Evolutionary conservation across 2,329 filamentous ascomycete genomes (phyloP).

Genomic region (Phialophora expanda): DNA sequence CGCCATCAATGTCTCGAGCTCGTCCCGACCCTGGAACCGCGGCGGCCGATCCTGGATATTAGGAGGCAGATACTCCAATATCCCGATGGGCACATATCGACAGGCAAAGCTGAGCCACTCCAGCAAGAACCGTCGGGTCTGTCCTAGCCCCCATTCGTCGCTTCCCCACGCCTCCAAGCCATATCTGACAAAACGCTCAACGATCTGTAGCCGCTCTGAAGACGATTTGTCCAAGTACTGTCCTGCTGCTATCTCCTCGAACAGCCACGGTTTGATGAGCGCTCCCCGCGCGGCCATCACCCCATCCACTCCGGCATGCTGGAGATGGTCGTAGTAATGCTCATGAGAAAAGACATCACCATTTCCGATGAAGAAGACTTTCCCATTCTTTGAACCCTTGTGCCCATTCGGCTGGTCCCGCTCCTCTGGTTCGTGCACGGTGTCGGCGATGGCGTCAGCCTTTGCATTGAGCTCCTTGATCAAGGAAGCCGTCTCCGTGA

Average conservation of each 20-base stretch:
- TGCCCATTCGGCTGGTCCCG: constrained; percentile 69
- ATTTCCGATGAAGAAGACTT: constrained; percentile 92
- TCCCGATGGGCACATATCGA: constrained; percentile 86
- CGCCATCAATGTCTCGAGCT: constrained; percentile 89
- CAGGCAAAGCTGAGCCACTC: constrained; percentile 95
- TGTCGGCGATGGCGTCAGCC: constrained; percentile 72
- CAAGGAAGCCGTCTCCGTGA: constrained; percentile 83
- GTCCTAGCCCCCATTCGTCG: constrained; percentile 90
- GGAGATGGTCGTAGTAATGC: constrained; percentile 80
- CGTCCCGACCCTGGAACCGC: constrained; percentile 79
- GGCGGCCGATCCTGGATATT: constrained; percentile 88
- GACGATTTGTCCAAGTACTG: constrained; percentile 97
- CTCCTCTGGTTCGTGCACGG: constrained; percentile 74
- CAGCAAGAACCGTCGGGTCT: constrained; percentile 86
- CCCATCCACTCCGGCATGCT: constrained; percentile 80
- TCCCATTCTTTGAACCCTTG: constrained; percentile 49
- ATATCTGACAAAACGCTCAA: constrained; percentile 88
- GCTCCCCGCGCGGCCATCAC: constrained; percentile 98
- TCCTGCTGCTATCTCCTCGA: constrained; percentile 89
- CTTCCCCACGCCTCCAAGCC: constrained; percentile 94
- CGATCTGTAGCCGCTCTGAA: constrained; percentile 78
- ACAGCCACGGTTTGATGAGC: constrained; percentile 96
- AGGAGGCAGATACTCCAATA: constrained; percentile 87
- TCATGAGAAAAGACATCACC: constrained; percentile 93
- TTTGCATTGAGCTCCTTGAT: constrained; percentile 79